Conservation (phyloP, 495 filamentous ascomycete genomes). For the Cercophora samala region DNA sequence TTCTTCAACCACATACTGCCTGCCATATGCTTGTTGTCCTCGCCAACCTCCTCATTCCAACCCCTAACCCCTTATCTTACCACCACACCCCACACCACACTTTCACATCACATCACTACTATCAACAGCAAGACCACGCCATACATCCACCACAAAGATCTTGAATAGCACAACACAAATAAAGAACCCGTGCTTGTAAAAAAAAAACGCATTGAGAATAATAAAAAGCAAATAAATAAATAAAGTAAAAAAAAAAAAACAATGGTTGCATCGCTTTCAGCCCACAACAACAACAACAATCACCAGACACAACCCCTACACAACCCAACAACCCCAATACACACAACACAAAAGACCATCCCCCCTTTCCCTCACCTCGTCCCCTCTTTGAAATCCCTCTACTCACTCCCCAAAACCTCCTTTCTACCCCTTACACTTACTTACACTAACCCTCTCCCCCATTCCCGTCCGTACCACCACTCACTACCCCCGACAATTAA, state of each 20-base stretch:
- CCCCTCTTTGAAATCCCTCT: neutral
- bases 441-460: neutral
- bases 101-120: too few relatives aligned
- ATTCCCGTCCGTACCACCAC: neutral
- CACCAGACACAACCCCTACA: too few relatives aligned
- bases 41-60: too few relatives aligned
- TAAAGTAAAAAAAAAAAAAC: neutral
- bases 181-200: neutral
- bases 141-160: neutral
- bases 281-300: neutral
- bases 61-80: too few relatives aligned
- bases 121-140: too few relatives aligned
- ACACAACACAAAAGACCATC: too few relatives aligned
- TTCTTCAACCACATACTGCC: too few relatives aligned
- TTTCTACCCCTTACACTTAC: neutral
- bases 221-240: neutral
- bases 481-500: constrained; percentile 4
- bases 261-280: neutral
- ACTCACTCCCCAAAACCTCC: neutral
- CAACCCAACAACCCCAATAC: neutral
- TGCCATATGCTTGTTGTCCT: too few relatives aligned
- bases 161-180: neutral
- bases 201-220: neutral
- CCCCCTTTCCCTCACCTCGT: too few relatives aligned
- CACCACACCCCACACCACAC: too few relatives aligned